Percentiles rank a stretch among this genome's conserved stretches.
Evolutionary conservation across 306 rosid species (phyloP).

Genomic region (Vicia faba): DNA sequence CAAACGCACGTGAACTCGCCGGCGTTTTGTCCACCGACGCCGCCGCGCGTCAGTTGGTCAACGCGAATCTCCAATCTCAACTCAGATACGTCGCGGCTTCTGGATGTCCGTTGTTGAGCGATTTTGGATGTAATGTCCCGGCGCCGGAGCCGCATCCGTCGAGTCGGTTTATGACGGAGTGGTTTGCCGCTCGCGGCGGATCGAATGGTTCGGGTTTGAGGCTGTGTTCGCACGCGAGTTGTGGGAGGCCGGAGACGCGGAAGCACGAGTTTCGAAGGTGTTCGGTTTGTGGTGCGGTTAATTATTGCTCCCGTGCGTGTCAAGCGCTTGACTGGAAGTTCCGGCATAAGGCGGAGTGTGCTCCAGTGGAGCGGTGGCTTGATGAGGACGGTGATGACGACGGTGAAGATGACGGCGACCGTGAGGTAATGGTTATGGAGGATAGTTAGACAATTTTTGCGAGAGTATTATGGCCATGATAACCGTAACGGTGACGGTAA

Average conservation of each 20-base stretch:
- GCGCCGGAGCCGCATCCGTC: conserved; percentile 79
- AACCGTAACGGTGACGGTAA: not conserved
- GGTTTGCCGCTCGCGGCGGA: conserved; percentile 54
- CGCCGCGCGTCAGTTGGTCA: conserved; percentile 46
- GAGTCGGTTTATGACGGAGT: conserved; percentile 67
- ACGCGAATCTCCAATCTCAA: conserved; percentile 57
- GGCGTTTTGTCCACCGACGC: conserved; percentile 52
- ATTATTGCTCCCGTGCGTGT: conserved; percentile 96
- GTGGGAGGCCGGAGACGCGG: conserved; percentile 89
- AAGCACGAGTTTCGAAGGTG: conserved; percentile 90
- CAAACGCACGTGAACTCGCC: conserved; percentile 90
- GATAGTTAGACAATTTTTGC: conserved; percentile 50
- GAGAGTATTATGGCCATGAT: not conserved
- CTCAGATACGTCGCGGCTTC: conserved; percentile 47
- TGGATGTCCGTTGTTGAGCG: conserved; percentile 77
- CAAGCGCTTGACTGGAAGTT: conserved; percentile 99
- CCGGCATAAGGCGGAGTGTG: conserved; percentile 80
- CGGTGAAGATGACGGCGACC: conserved; percentile 41
- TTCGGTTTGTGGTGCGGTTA: conserved; percentile 89
- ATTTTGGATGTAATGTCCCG: conserved; percentile 96
- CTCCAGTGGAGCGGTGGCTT: conserved; percentile 69
- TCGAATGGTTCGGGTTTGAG: conserved; percentile 60
- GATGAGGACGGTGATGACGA: conserved; percentile 68
- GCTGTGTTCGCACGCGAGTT: conserved; percentile 80
- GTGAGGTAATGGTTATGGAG: conserved; percentile 33